These are phyloP conservation scores for Backusella morwellensis DNA, from an alignment of 192 early-diverging fungal genomes.

Conservation along the genomic window DNA sequence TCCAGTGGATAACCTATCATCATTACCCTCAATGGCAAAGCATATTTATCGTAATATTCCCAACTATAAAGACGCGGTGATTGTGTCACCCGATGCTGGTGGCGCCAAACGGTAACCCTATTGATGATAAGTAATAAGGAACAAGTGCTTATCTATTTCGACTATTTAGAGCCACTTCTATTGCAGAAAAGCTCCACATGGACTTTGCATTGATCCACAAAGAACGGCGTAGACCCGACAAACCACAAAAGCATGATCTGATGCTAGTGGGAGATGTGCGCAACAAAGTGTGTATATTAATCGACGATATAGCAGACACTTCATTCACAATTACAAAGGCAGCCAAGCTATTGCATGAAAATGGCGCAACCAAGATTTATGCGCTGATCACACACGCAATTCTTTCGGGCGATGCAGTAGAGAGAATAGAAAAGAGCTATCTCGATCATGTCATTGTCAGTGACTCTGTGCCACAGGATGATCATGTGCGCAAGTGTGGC, in stretches of 20 bases:
- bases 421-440: conserved; percentile 74
- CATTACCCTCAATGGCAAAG: conserved; percentile 82
- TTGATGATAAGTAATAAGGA: background rate
- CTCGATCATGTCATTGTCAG: conserved; percentile 88
- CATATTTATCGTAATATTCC: conserved; percentile 89
- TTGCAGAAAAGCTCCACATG: conserved; percentile 91
- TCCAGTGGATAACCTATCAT: conserved; percentile 89
- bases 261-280: conserved; percentile 93
- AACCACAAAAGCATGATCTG: conserved; percentile 71
- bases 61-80: conserved; percentile 79
- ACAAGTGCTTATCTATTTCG: background rate
- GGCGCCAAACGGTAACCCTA: conserved; percentile 86
- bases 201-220: conserved; percentile 98
- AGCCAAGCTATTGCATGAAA: conserved; percentile 79
- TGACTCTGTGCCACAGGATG: conserved; percentile 93
- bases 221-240: conserved; percentile 67
- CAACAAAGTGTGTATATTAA: conserved; percentile 79
- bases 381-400: conserved; percentile 95
- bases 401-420: conserved; percentile 80
- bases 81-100: conserved; percentile 97
- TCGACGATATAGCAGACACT: conserved; percentile 98
- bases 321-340: conserved; percentile 86
- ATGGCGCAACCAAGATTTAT: conserved; percentile 89
- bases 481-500: conserved; percentile 69
- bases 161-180: conserved; percentile 62